phyloP scores from a whole-genome alignment of 2,329 filamentous ascomycete species.

The Phyllosticta citriasiana region DNA sequence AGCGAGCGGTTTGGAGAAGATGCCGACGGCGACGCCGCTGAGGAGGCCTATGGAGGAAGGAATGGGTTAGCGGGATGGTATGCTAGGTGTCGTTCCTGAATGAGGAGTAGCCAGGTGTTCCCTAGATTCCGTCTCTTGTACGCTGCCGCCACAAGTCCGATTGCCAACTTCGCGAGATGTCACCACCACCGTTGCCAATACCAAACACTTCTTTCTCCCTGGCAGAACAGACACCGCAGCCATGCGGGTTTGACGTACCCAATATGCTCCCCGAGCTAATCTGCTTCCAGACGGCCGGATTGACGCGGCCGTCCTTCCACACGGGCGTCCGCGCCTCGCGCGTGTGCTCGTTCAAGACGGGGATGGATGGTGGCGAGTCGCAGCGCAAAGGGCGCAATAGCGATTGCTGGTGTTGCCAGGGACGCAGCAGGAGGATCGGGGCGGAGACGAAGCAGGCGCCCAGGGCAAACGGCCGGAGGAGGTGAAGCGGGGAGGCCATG shows the following conservation, averaged over 20 bases:
- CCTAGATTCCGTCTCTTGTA: neutral
- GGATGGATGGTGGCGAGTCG: constrained; percentile 22
- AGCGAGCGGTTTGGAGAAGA: constrained; percentile 62
- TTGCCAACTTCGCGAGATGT: neutral
- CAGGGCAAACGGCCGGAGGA: constrained; percentile 28
- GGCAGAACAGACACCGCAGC: neutral
- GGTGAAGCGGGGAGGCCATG: constrained; percentile 30
- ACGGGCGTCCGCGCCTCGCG: constrained; percentile 30
- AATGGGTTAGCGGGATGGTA: neutral
- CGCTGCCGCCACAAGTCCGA: neutral
- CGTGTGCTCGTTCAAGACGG: constrained; percentile 25
- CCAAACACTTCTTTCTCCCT: neutral
- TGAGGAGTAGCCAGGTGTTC: neutral
- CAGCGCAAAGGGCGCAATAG: constrained; percentile 11
- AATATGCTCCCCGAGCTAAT: constrained; percentile 38
- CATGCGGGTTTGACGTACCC: constrained; percentile 18
- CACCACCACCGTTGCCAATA: neutral
- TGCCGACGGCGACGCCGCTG: constrained; percentile 54
- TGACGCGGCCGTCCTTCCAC: constrained; percentile 28
- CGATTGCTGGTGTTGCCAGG: neutral
- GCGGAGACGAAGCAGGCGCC: constrained; percentile 20
- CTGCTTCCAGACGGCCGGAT: constrained; percentile 33
- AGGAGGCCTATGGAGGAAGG: constrained; percentile 38
- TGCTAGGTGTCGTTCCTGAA: neutral
- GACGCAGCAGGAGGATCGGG: constrained; percentile 17